phyloP scores from a whole-genome alignment of 352 stramenopile species.

The Phytophthora pisi region DNA sequence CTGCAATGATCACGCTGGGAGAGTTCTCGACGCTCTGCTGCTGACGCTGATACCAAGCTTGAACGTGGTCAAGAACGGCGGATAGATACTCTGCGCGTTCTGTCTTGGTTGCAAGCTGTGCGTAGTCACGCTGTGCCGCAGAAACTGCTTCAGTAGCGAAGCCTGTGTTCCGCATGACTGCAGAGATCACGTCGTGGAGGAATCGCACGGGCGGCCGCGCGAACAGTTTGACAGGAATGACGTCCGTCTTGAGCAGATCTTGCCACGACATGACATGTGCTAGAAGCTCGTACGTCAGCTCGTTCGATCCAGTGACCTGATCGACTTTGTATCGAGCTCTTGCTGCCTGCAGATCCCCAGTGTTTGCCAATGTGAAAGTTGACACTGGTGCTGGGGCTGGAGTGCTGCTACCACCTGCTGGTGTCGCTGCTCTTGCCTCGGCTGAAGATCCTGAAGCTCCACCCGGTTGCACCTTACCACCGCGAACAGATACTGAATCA shows the following conservation, averaged over 20 bases:
- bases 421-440: constrained; percentile 6
- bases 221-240: constrained; percentile 77
- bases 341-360: constrained; percentile 38
- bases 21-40: constrained; percentile 23
- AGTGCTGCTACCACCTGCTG: neutral
- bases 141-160: constrained; percentile 40
- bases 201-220: constrained; percentile 79
- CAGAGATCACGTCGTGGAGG: constrained; percentile 78
- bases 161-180: constrained; percentile 70
- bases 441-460: constrained; percentile 6
- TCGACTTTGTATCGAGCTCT: constrained; percentile 47
- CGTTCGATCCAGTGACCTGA: constrained; percentile 60
- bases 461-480: constrained; percentile 44
- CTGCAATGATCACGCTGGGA: constrained; percentile 57
- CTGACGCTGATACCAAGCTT: constrained; percentile 53
- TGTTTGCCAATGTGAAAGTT: constrained; percentile 54
- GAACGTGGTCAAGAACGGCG: constrained; percentile 77
- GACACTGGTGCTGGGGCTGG: constrained; percentile 8
- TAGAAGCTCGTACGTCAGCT: constrained; percentile 70
- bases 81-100: constrained; percentile 79
- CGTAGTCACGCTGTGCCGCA: constrained; percentile 64
- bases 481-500: constrained; percentile 63
- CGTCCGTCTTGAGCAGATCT: constrained; percentile 72
- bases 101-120: constrained; percentile 67
- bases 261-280: constrained; percentile 79